Base-by-base conservation (phyloP, 768 basidiomycete genomes). In the Suillus decipiens region DNA sequence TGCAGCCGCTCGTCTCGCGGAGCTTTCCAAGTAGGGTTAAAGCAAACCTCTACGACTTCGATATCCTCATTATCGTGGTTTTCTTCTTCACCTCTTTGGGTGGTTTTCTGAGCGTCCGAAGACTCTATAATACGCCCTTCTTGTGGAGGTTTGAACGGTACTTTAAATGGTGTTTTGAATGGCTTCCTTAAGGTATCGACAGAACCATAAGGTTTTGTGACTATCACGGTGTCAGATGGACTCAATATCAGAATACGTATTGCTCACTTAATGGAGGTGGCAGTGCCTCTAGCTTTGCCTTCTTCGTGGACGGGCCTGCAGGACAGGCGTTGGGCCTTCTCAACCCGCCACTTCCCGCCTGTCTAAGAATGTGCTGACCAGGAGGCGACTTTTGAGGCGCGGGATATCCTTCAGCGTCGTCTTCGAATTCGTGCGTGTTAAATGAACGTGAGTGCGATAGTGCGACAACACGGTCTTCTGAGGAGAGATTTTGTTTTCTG, bases 401-500 rank as follows among this genome's bases (percentile, higher is more conserved):
- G 3, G 56, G 31, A 22, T 17, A n/a, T 61, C 17, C 11, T 24
- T n/a, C 22, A 17, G 24, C 53, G 7, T 28, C 51, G 7, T 47
- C 45, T 57, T 56, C 60, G n/a, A 33, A n/a, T 19, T 22, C 14
- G 41, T 17, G 24, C 2, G 54, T 5, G 14, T 59, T 36, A 15
- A 41, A 61, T 7, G 61, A 59, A 37, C 5, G 63, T 2, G 71
- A 71, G 47, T 71, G 37, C 2, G 37, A 43, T 19, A 60, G 71
- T 0, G 70, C 62, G 4, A 67, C 68, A 3, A 80, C 71, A 47
- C 71, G 66, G 2, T 77, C 79, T 36, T 76, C 71, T 2, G 76
- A 72, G 0, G 86, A 83, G 4, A 93, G 78, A n/a, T 80, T 82
- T 31, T 66, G 69, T 61, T 83, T 81, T 33, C 81, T 81, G 3